Evolutionary conservation across 768 basidiomycete species (phyloP).

Genomic region (Kwoniella heveanensis): DNA sequence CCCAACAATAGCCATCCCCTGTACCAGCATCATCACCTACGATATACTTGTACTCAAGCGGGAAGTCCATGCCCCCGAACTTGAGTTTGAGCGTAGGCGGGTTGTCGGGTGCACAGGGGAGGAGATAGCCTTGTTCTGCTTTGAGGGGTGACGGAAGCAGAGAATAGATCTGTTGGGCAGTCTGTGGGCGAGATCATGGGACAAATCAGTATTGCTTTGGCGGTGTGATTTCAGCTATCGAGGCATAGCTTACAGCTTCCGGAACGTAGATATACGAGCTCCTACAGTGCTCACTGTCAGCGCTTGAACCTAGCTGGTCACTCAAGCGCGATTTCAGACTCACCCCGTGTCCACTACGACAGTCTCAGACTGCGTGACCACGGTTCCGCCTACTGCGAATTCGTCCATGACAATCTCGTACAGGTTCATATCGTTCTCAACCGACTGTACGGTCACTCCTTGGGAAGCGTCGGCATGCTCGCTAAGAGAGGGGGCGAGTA

Average conservation of each 20-base stretch:
- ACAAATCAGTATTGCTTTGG: too few relatives aligned
- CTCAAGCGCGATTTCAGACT: background rate
- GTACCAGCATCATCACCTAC: slow-evolving; percentile 4
- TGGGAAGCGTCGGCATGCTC: slow-evolving; percentile 17
- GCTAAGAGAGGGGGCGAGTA: background rate
- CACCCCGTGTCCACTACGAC: slow-evolving; percentile 18
- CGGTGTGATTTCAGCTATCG: too few relatives aligned
- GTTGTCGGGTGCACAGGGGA: slow-evolving; percentile 11
- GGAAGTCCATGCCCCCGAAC: slow-evolving; percentile 14
- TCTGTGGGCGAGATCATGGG: background rate
- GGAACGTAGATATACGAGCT: slow-evolving; percentile 16
- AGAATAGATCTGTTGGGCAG: slow-evolving; percentile 7
- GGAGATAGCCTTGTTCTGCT: slow-evolving; percentile 5
- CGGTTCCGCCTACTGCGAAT: background rate
- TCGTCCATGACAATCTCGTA: slow-evolving; percentile 14
- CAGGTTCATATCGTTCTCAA: slow-evolving; percentile 12
- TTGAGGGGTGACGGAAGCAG: slow-evolving; percentile 1
- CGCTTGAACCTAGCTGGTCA: too few relatives aligned
- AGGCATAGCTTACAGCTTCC: slow-evolving; percentile 16
- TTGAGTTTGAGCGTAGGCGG: slow-evolving; percentile 4
- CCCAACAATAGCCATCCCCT: slow-evolving; percentile 13
- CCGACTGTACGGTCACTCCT: slow-evolving; percentile 9
- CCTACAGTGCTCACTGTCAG: too few relatives aligned
- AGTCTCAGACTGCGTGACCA: background rate
- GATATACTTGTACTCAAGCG: slow-evolving; percentile 15